Evolutionary conservation across 73 alveolate species (phyloP).

Genomic region (Strombidium stylifer): DNA sequence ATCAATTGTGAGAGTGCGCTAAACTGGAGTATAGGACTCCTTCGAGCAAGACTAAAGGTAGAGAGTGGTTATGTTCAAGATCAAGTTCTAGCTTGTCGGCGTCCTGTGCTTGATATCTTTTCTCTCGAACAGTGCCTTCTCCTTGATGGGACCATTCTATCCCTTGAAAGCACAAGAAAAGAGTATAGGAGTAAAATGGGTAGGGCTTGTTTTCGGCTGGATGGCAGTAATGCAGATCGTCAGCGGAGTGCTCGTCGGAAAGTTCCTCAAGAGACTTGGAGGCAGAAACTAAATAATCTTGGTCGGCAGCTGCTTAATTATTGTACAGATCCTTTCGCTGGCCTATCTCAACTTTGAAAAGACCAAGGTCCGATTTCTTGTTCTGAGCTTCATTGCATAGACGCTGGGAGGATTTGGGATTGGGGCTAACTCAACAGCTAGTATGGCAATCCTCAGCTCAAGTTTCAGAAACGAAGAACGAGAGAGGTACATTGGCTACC

Average conservation of each 20-base stretch:
- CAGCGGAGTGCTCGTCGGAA: too few species aligned
- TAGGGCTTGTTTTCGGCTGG: constrained; percentile 31
- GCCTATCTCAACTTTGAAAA: too few species aligned
- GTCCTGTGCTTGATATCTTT: constrained; percentile 25
- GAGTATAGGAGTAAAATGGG: constrained; percentile 11
- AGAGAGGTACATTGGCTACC: constrained; percentile 27
- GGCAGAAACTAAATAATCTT: too few species aligned
- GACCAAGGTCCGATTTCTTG: constrained; percentile 24
- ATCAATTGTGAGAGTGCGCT: too few species aligned
- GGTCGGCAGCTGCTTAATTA: too few species aligned
- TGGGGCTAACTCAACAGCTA: constrained; percentile 24
- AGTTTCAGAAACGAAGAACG: constrained; percentile 19
- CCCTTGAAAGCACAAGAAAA: constrained; percentile 27
- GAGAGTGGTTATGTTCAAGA: too few species aligned
- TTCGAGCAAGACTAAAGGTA: too few species aligned
- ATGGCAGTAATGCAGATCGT: too few species aligned
- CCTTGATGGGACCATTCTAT: constrained; percentile 34
- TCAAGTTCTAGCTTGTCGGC: too few species aligned
- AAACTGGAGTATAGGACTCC: too few species aligned
- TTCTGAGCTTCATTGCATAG: constrained; percentile 21
- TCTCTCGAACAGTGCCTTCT: constrained; percentile 31
- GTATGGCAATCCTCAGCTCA: constrained; percentile 44
- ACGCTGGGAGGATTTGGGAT: constrained; percentile 45
- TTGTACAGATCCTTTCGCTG: too few species aligned
- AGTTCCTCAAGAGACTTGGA: too few species aligned